These are phyloP conservation scores for Oldenlandia corymbosa DNA, from an alignment of 257 asterid species.

Conservation along the genomic window DNA sequence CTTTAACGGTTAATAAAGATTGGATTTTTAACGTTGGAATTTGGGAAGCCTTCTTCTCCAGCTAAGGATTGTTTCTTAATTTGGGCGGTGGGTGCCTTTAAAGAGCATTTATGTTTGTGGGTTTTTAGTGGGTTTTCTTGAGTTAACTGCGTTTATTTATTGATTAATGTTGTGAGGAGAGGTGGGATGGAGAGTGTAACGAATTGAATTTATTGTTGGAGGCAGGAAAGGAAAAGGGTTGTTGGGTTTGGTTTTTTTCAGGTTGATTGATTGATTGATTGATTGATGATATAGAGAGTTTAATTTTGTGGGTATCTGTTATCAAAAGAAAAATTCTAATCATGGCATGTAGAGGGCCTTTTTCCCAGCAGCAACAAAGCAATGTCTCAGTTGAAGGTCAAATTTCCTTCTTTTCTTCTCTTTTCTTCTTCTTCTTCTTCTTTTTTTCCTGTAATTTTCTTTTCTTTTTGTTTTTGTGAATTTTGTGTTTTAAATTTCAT, in stretches of 20 bases:
- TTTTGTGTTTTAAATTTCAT: not conserved
- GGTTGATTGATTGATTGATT: conserved; percentile 9
- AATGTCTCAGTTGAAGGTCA: conserved; percentile 25
- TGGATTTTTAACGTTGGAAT: conserved; percentile 14
- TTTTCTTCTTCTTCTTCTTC: not conserved
- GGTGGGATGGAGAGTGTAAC: not conserved
- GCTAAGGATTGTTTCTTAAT: conserved; percentile 3
- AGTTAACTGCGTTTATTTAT: not conserved
- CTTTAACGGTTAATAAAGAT: conserved; percentile 11
- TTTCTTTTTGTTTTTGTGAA: no score
- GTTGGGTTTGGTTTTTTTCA: not conserved
- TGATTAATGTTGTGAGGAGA: conserved; percentile 5
- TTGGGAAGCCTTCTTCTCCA: conserved; percentile 13
- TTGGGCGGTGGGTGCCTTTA: conserved; percentile 12
- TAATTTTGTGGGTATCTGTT: not conserved
- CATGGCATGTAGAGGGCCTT: conserved; percentile 34
- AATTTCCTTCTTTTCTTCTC: no score
- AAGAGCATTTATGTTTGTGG: conserved; percentile 7
- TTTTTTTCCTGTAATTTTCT: no score
- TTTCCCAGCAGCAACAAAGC: conserved; percentile 25
- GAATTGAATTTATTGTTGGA: conserved; percentile 9
- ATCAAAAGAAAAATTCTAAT: conserved; percentile 1
- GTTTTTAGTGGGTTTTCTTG: conserved; percentile 9
- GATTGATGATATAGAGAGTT: conserved; percentile 13
- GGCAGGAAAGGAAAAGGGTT: not conserved